These are phyloP conservation scores for Bruguiera parviflora DNA, from an alignment of 345 rosid genomes.

Conservation along the genomic window DNA sequence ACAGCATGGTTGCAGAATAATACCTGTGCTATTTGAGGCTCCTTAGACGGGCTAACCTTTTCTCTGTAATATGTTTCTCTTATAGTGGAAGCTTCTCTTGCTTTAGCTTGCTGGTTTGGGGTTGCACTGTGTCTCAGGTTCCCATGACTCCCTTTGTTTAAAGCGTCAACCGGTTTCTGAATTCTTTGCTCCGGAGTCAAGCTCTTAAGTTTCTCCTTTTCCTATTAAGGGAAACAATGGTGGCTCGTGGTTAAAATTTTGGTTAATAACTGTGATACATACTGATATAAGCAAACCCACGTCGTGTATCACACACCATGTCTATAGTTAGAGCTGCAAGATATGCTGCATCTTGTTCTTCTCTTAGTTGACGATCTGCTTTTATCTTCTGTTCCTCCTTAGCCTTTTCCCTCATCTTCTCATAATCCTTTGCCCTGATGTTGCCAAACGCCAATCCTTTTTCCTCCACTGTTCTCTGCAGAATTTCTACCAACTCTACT, in stretches of 20 bases:
- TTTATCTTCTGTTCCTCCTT: conserved; percentile 40
- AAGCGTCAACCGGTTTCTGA: conserved; percentile 27
- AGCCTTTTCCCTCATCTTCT: conserved; percentile 17
- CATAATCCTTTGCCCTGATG: conserved; percentile 17
- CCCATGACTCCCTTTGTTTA: conserved; percentile 17
- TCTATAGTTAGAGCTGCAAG: conserved; percentile 47
- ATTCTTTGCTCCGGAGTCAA: conserved; percentile 12
- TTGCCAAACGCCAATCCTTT: conserved; percentile 53
- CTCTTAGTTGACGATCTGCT: conserved; percentile 46
- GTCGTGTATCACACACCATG: conserved; percentile 28
- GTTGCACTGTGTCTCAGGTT: conserved; percentile 14
- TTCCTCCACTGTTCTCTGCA: conserved; percentile 58
- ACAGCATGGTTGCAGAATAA: neutral
- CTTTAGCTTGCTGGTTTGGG: conserved; percentile 24
- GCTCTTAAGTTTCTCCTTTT: conserved; percentile 40
- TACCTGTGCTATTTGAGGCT: conserved; percentile 45
- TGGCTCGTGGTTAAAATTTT: conserved; percentile 1
- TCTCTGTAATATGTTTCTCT: conserved; percentile 20
- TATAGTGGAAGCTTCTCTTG: conserved; percentile 18
- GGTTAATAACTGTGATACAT: neutral
- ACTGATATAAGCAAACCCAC: neutral
- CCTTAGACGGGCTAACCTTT: conserved; percentile 22
- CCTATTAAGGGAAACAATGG: conserved; percentile 21
- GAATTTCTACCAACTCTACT: conserved; percentile 48
- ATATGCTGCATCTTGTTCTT: conserved; percentile 62